These are phyloP conservation scores for Colletotrichum sp. DNA, from an alignment of 2,329 filamentous ascomycete species.

Conservation along the genomic window DNA sequence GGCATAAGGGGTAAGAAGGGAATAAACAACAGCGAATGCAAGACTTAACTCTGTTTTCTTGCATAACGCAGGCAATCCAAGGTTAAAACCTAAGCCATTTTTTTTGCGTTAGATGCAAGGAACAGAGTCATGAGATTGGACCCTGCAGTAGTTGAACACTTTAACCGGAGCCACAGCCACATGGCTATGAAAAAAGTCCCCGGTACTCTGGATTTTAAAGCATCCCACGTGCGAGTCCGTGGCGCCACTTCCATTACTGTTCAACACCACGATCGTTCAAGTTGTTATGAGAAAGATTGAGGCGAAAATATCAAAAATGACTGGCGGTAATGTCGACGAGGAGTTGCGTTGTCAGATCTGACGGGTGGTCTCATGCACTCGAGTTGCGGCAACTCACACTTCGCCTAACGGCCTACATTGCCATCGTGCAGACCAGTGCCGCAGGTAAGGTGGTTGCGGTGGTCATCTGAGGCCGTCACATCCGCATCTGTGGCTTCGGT, in stretches of 20 bases:
- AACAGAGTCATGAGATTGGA: not conserved
- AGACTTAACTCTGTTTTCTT: not conserved
- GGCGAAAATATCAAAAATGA: not conserved
- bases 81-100: not conserved
- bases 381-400: not conserved
- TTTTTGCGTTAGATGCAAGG: not conserved
- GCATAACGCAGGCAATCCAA: not conserved
- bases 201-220: not conserved
- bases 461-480: not conserved
- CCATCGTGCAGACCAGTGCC: not conserved
- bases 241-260: not conserved
- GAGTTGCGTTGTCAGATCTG: not conserved
- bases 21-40: not conserved
- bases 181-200: not conserved
- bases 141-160: not conserved
- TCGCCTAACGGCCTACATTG: not conserved
- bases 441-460: constrained; percentile 4
- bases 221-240: not conserved
- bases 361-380: not conserved
- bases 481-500: not conserved
- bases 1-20: not conserved
- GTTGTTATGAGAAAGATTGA: not conserved
- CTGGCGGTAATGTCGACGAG: not conserved
- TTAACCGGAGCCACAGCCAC: not conserved
- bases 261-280: not conserved